Conservation (phyloP, 2,329 filamentous ascomycete genomes). For the Mycosphaerelloides madeirae region DNA sequence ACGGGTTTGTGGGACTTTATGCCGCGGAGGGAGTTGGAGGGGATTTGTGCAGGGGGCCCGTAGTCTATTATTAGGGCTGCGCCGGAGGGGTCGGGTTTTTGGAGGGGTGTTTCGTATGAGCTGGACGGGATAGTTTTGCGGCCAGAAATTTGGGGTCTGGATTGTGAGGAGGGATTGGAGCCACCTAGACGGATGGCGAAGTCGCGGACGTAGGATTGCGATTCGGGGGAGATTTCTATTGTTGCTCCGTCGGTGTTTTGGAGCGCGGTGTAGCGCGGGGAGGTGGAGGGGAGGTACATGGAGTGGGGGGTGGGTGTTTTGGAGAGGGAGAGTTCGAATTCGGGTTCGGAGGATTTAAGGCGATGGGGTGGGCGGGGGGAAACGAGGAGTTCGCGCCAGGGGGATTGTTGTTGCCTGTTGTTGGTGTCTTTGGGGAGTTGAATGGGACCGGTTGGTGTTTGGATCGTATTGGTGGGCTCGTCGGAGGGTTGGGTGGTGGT, state of each 20-base stretch:
- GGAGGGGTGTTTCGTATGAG: constrained; percentile 30
- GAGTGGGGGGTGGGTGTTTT: constrained; percentile 74
- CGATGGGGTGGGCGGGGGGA: constrained; percentile 53
- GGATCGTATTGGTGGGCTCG: constrained; percentile 37
- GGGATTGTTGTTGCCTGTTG: constrained; percentile 38
- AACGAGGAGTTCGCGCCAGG: constrained; percentile 82
- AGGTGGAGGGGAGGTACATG: constrained; percentile 77
- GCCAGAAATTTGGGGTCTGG: constrained; percentile 19
- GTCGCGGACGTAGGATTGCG: constrained; percentile 70
- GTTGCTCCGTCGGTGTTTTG: constrained; percentile 63
- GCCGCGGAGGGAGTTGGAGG: constrained; percentile 83
- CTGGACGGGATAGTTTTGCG: constrained; percentile 16
- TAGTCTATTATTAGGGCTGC: constrained; percentile 97
- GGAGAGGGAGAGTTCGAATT: constrained; percentile 82
- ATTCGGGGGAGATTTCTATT: constrained; percentile 88
- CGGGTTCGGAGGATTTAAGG: constrained; percentile 54
- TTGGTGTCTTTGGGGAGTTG: constrained; percentile 31
- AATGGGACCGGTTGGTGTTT: constrained; percentile 48
- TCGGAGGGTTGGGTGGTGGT: constrained; percentile 27
- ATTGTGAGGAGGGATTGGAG: constrained; percentile 29
- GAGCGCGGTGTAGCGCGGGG: constrained; percentile 70
- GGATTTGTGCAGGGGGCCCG: constrained; percentile 72
- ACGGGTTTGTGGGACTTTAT: constrained; percentile 73
- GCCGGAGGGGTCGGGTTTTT: constrained; percentile 64
- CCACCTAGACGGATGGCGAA: constrained; percentile 84